phyloP scores from a whole-genome alignment of 2,329 filamentous ascomycete genomes.

The Pseudocercospora ulei region DNA sequence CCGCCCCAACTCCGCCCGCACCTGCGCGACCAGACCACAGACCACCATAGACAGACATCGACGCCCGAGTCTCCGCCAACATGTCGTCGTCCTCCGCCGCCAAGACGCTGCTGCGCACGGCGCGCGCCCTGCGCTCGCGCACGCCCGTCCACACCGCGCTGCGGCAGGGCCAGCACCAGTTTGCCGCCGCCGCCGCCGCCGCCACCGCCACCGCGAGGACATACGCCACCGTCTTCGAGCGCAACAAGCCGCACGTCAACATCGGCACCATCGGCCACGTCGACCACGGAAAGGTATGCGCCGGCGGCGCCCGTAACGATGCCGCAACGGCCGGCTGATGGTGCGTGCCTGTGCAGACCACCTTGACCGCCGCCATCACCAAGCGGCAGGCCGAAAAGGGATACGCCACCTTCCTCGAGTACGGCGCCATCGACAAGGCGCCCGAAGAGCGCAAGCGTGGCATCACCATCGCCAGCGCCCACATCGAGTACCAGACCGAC shows the following conservation, averaged over 20 bases:
- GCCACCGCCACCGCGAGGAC: constrained; percentile 40
- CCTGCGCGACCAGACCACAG: too few species aligned
- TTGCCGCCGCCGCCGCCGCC: constrained; percentile 56
- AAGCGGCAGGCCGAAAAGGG: constrained; percentile 96
- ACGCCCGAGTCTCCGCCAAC: constrained; percentile 42
- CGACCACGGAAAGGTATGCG: constrained; percentile 90
- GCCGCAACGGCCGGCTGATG: constrained; percentile 11
- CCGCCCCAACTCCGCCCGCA: not conserved
- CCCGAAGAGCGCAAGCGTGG: constrained; percentile 99
- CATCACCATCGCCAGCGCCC: constrained; percentile 97
- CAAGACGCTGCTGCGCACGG: constrained; percentile 73
- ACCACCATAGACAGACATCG: constrained; percentile 2
- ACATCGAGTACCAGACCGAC: constrained; percentile 96
- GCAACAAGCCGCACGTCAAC: constrained; percentile 95
- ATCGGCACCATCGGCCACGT: constrained; percentile 99
- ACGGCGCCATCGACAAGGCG: constrained; percentile 96
- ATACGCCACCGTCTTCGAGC: constrained; percentile 62
- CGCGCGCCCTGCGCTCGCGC: constrained; percentile 62
- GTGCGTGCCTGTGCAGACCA: constrained; percentile 54
- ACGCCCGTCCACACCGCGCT: constrained; percentile 68
- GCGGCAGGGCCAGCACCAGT: constrained; percentile 52
- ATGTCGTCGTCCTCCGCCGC: constrained; percentile 69
- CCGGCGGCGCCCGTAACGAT: not conserved
- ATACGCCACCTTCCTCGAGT: constrained; percentile 87
- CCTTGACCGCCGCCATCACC: constrained; percentile 95